Percentiles rank a stretch among this genome's conserved stretches.
Conservation (phyloP, 345 rosid species). For the Populus pruinosa region DNA sequence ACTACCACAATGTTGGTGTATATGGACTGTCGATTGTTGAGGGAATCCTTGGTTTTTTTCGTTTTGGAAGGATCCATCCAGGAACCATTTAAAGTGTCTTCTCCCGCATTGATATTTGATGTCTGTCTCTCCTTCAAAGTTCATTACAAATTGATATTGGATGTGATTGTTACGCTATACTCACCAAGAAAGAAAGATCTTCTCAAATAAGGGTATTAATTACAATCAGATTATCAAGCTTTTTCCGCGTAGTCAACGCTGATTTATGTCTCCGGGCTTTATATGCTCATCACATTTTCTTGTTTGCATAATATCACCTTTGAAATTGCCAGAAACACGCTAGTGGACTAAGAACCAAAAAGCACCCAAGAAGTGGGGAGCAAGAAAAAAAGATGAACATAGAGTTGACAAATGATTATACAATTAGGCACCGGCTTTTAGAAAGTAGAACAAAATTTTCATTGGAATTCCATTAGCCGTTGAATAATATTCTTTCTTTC, state of each 20-base stretch:
- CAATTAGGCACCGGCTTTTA: background rate
- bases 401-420: background rate
- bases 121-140: background rate
- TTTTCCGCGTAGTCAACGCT: background rate
- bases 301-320: background rate
- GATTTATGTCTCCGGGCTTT: background rate
- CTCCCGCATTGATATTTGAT: background rate
- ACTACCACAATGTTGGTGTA: conserved; percentile 1
- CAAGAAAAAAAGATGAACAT: background rate
- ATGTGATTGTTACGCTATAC: background rate
- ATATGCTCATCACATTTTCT: background rate
- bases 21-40: background rate
- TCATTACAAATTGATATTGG: background rate
- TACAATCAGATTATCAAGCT: background rate
- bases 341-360: background rate
- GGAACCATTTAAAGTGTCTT: background rate
- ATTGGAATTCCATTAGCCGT: background rate
- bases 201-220: too few relatives aligned
- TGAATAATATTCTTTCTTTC: background rate
- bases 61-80: conserved; percentile 2
- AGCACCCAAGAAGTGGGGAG: conserved; percentile 3
- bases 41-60: background rate
- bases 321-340: background rate
- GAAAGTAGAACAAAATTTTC: background rate
- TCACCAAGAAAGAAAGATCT: background rate